Evolutionary conservation across 306 rosid species (phyloP).

Genomic region (Fragaria iinumae): DNA sequence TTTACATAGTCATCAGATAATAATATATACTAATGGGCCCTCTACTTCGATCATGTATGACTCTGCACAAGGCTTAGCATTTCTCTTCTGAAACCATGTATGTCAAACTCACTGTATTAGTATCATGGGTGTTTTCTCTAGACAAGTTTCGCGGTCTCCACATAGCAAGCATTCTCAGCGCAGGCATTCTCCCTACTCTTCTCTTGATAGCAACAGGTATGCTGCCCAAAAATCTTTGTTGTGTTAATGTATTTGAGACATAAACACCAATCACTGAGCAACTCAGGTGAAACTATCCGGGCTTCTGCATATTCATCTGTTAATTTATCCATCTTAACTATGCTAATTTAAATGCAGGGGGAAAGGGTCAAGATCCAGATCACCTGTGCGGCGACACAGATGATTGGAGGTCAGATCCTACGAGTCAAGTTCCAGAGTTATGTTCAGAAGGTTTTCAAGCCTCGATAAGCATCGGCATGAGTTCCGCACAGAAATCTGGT

Average conservation of each 20-base stretch:
- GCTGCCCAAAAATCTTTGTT: conserved; percentile 49
- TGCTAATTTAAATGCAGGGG: conserved; percentile 54
- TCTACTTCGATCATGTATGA: conserved; percentile 43
- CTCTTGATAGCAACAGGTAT: conserved; percentile 90
- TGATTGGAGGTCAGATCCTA: conserved; percentile 34
- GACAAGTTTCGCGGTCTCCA: conserved; percentile 99
- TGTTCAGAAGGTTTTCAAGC: background rate
- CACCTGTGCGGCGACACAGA: conserved; percentile 76
- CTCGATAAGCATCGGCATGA: background rate
- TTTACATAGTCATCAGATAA: conserved; percentile 26
- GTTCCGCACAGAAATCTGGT: background rate
- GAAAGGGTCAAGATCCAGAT: conserved; percentile 81
- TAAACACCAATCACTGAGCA: conserved; percentile 55
- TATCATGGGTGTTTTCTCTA: conserved; percentile 89
- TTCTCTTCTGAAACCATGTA: conserved; percentile 43
- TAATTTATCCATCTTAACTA: conserved; percentile 28
- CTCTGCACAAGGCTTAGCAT: conserved; percentile 60
- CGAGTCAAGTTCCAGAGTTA: background rate
- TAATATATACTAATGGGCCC: conserved; percentile 34
- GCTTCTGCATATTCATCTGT: conserved; percentile 33
- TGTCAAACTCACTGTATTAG: conserved; percentile 78
- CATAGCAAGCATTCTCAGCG: conserved; percentile 99
- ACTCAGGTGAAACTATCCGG: conserved; percentile 65
- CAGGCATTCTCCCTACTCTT: conserved; percentile 99
- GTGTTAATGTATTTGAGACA: conserved; percentile 63